Base-by-base conservation (phyloP, 2,329 filamentous ascomycete genomes). In the Monosporascus sp. region DNA sequence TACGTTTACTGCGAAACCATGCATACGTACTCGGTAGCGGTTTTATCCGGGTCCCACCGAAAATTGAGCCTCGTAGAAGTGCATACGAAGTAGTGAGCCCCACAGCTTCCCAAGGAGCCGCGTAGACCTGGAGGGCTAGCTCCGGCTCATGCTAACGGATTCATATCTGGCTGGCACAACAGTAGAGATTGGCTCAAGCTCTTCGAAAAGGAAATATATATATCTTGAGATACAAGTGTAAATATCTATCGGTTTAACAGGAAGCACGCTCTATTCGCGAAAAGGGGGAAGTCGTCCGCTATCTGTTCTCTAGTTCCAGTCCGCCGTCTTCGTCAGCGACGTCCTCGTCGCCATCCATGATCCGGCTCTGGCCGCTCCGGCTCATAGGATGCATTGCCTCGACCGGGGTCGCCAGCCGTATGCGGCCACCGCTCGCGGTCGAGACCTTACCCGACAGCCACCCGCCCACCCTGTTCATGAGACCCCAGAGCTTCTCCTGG, bases 401-500 rank as follows among this genome's bases (percentile, higher is more conserved):
- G 54, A 65, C 64, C 48, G 66, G 68, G 37, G 63, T 65, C 47
- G 70, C 73, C 14, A 88, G 68, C 53, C 74, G 74, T 56, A 88
- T 80, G 56, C 80, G 73, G 0, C 85, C 85, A 1, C 83, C 75
- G 1, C 79, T 81, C 6, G 73, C 71, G 42, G 68, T 74, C 44
- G 74, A 72, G 2, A 88, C 68, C 55, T 76, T 78, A 49, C 76
- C 77, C 5, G 80, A 79, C 15, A 88, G 68, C 84, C 85, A 89
- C 5, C 69, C 72, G 0, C 77, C 82, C 1, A 76, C 72, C 14
- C 67, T 70, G 51, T 73, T 75, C 41, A 89, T 74, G 6, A 79
- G 57, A 6, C 66, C 72, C 86, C 87, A 90, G 1, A 91, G 67
- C 57, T 75, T 75, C 63, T 89, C 87, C 64, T 90, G 82, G 4